Percentiles rank a stretch among this genome's conserved stretches.
Conservation (phyloP, 495 filamentous ascomycete species). For the Cladorrhinum samala region DNA sequence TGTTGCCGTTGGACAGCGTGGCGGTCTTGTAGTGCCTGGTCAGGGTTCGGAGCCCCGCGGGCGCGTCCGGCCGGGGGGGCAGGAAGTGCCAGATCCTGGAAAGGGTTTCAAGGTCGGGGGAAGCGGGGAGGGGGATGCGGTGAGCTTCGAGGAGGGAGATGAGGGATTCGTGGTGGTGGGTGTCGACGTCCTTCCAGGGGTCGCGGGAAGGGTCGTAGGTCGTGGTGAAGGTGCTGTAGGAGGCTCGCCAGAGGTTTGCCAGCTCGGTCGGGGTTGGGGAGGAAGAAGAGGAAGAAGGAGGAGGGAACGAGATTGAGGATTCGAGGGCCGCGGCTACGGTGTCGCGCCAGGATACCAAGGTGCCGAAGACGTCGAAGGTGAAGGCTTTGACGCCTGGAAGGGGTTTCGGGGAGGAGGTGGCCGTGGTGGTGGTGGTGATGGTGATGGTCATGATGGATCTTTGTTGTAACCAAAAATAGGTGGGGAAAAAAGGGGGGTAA, state of each 20-base stretch:
- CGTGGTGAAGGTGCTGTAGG: conserved; percentile 55
- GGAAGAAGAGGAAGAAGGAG: conserved; percentile 31
- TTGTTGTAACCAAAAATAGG: too few relatives aligned
- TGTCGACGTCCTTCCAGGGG: conserved; percentile 53
- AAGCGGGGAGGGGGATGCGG: conserved; percentile 47
- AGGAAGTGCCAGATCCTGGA: conserved; percentile 65
- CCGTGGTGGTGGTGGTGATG: not conserved
- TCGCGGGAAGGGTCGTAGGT: conserved; percentile 44
- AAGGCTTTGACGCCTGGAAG: conserved; percentile 34
- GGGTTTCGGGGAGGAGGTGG: not conserved
- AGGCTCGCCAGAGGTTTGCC: conserved; percentile 61
- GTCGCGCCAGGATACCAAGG: conserved; percentile 65
- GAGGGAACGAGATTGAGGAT: conserved; percentile 30
- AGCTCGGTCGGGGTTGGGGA: conserved; percentile 53
- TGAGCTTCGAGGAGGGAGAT: conserved; percentile 48
- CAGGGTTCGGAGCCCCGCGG: conserved; percentile 49
- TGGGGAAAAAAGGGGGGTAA: too few relatives aligned
- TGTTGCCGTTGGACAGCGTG: conserved; percentile 72
- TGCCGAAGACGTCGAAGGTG: conserved; percentile 67
- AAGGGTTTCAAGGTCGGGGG: conserved; percentile 51
- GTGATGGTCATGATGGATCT: too few relatives aligned
- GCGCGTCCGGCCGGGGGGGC: conserved; percentile 61
- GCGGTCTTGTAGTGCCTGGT: conserved; percentile 50
- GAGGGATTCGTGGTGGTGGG: conserved; percentile 61
- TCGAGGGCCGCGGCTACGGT: conserved; percentile 53